Percentiles rank a stretch among this genome's conserved stretches.
Conservation (phyloP, 2,329 filamentous ascomycete species). For the Mycosphaerella arachidis region DNA sequence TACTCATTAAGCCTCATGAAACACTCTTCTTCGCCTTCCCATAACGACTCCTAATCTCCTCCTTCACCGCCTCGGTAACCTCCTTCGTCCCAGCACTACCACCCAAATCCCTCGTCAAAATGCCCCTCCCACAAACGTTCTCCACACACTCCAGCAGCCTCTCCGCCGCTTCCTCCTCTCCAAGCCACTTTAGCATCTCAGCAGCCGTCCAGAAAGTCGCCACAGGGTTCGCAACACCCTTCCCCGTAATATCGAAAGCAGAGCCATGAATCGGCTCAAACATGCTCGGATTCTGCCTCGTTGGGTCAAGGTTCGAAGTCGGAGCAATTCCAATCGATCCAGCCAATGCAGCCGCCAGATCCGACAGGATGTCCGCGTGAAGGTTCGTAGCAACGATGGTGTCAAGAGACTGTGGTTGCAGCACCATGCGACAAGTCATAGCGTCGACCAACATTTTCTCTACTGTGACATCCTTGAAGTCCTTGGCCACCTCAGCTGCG, state of each 20-base stretch:
- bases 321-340: constrained; percentile 69
- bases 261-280: constrained; percentile 57
- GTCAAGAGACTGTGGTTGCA: constrained; percentile 56
- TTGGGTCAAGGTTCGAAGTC: constrained; percentile 64
- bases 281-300: constrained; percentile 55
- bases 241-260: constrained; percentile 56
- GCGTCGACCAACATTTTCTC: constrained; percentile 66
- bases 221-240: constrained; percentile 58
- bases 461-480: constrained; percentile 56
- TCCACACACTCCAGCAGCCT: constrained; percentile 52
- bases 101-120: constrained; percentile 53
- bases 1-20: not conserved
- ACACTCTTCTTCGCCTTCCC: not conserved
- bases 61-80: constrained; percentile 41
- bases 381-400: constrained; percentile 62
- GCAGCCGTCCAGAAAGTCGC: constrained; percentile 57
- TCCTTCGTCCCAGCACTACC: constrained; percentile 42
- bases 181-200: constrained; percentile 57
- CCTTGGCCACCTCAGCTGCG: constrained; percentile 49
- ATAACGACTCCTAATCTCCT: constrained; percentile 31
- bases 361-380: constrained; percentile 63
- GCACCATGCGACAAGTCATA: constrained; percentile 61
- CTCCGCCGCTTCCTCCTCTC: constrained; percentile 49
- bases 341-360: constrained; percentile 65
- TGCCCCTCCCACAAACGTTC: constrained; percentile 48